Base-by-base conservation (phyloP, 1,284 basidiomycete genomes). In the Rhodofomes roseus region DNA sequence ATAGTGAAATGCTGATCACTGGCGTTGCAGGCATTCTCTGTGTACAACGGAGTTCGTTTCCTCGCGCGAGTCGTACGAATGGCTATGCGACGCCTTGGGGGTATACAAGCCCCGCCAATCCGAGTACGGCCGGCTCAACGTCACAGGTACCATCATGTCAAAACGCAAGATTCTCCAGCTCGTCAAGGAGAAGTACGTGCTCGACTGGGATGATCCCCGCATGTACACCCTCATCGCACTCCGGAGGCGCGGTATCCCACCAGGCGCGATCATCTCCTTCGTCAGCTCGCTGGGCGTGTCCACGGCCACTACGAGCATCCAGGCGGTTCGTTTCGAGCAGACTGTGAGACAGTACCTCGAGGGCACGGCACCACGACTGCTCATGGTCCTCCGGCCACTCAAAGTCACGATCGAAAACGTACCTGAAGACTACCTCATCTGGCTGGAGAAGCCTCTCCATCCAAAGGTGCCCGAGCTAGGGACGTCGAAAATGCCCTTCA, bases 41-140 rank as follows among this genome's bases (percentile, higher is more conserved):
- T 99, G 97, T 73, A 99, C 97, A 1, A 89, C 87, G 43, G 97
- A 99, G 74, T 99, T 99, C 73, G 89, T 98, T 66, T 87, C 90
- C n/a, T 95, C 96, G 9, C 90, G 97, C 58, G 93, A 96, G 71
- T 97, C 95, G 0, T 99, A 99, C 74, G 97, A 99, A 70, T 99
- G 97, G 97, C 83, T 99, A 16, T 99, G 97, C 71, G 96, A 99
- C 71, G 94, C 93, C 2, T 80, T 99, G 34, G 91, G 93, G 63
- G 90, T 99, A 2, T 99, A 99, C 83, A 98, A 96, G 74, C 96
- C 97, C n/a, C 89, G 90, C 62, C 97, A 99, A 77, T 96, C 93
- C 60, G 97, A 99, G 74, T 99, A 95, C 69, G 97, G 97, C 31
- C 87, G 97, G 57, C 81, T 99, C 59, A 95, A 90, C 70, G 76